phyloP scores from a whole-genome alignment of 2,329 filamentous ascomycete genomes.

The Neofusicoccum kwambonambiense region DNA sequence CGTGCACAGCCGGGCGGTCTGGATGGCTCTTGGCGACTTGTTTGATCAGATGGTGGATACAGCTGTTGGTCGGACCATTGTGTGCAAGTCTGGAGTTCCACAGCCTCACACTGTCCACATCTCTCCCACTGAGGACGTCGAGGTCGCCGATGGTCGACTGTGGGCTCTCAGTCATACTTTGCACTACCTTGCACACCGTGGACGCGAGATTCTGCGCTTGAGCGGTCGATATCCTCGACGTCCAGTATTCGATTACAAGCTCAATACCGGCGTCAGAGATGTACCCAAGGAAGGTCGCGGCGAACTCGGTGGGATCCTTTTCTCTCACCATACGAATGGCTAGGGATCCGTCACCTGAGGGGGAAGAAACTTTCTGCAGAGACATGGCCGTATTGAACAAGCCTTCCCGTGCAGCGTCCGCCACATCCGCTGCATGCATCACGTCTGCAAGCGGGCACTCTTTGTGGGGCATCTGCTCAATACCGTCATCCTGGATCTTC shows the following conservation, averaged over 20 bases:
- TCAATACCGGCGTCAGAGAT: background rate
- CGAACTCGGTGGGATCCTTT: conserved; percentile 6
- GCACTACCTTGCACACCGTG: background rate
- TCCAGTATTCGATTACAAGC: conserved; percentile 6
- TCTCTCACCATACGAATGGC: background rate
- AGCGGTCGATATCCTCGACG: background rate
- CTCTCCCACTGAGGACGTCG: conserved; percentile 35
- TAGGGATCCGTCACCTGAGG: background rate
- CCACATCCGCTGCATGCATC: conserved; percentile 25
- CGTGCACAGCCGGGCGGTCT: conserved; percentile 32
- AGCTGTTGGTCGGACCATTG: conserved; percentile 36
- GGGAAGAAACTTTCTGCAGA: background rate
- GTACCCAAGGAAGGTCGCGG: conserved; percentile 1
- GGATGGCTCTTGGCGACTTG: conserved; percentile 36
- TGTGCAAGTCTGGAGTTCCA: conserved; percentile 49
- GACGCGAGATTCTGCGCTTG: background rate
- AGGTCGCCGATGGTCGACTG: conserved; percentile 32
- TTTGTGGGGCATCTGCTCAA: conserved; percentile 45
- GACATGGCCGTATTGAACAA: conserved; percentile 52
- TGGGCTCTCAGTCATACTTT: conserved; percentile 30
- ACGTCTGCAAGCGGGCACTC: conserved; percentile 32
- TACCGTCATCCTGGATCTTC: conserved; percentile 47
- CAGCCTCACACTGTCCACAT: conserved; percentile 47
- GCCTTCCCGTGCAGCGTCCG: conserved; percentile 25
- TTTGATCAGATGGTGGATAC: conserved; percentile 50